Evolutionary conservation across 805 yeast species (phyloP).

Genomic region (Isabelozyma pseudorhagii): DNA sequence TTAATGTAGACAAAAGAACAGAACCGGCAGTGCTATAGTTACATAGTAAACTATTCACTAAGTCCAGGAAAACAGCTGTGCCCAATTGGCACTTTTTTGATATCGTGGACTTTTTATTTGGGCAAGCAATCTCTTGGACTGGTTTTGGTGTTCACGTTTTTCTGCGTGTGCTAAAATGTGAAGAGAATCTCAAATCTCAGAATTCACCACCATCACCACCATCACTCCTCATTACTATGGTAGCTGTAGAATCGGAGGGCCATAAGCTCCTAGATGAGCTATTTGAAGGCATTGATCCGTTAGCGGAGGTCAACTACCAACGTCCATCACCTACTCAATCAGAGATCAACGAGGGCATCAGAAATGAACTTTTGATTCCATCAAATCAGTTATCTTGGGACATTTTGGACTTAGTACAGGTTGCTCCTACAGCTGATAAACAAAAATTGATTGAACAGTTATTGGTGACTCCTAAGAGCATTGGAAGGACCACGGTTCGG

Average conservation of each 20-base stretch:
- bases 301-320: neutral
- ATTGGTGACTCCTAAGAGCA: constrained; percentile 55
- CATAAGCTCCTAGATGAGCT: neutral
- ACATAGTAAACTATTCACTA: too few relatives aligned
- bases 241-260: neutral
- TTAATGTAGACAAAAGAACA: too few relatives aligned
- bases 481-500: constrained; percentile 61
- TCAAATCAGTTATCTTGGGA: constrained; percentile 63
- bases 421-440: constrained; percentile 42
- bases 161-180: neutral
- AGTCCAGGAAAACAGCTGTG: too few relatives aligned
- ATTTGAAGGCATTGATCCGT: constrained; percentile 4
- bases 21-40: too few relatives aligned
- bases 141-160: too few relatives aligned
- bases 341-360: neutral
- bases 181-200: neutral
- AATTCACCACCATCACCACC: neutral
- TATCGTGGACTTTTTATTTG: too few relatives aligned
- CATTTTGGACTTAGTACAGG: constrained; percentile 66
- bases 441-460: constrained; percentile 44
- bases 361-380: constrained; percentile 55
- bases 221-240: neutral
- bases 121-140: too few relatives aligned
- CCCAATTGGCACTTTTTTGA: too few relatives aligned
- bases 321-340: neutral